A percentile compares a stretch with the other conserved stretches of the same genome.
Conservation (phyloP, 345 rosid species). For the Noccaea bulbosa region DNA sequence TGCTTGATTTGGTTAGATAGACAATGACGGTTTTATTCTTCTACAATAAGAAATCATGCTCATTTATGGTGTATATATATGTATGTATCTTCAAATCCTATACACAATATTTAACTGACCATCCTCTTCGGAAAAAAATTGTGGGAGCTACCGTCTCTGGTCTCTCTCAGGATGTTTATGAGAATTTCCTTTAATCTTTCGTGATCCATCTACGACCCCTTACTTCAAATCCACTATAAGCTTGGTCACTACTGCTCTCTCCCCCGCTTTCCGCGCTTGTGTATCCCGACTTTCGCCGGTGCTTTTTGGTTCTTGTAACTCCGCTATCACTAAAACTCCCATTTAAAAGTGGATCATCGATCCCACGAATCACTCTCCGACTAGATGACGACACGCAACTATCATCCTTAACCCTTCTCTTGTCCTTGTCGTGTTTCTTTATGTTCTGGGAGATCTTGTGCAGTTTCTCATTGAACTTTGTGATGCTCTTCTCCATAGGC, state of each 20-base stretch:
- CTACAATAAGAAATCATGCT: constrained; percentile 25
- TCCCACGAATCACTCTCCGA: constrained; percentile 80
- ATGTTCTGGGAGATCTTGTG: constrained; percentile 90
- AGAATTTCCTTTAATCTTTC: constrained; percentile 46
- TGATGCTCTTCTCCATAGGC: constrained; percentile 94
- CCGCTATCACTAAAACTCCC: constrained; percentile 93
- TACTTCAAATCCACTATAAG: constrained; percentile 66
- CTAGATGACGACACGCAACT: constrained; percentile 71
- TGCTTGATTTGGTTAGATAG: constrained; percentile 9
- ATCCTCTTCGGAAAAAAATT: constrained; percentile 37
- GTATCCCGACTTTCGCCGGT: constrained; percentile 68
- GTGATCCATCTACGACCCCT: constrained; percentile 88
- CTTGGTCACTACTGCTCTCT: constrained; percentile 93
- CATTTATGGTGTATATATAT: not conserved
- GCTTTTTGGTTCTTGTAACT: constrained; percentile 67
- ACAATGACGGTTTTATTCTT: constrained; percentile 26
- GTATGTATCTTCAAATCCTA: constrained; percentile 40
- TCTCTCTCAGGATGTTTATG: not conserved
- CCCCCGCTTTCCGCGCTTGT: constrained; percentile 93
- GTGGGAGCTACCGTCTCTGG: constrained; percentile 8
- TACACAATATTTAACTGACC: constrained; percentile 38
- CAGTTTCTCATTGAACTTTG: constrained; percentile 83
- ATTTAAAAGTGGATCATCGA: constrained; percentile 90
- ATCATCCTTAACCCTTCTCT: constrained; percentile 82
- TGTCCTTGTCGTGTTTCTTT: constrained; percentile 79